These are phyloP conservation scores for Rhizophora apiculata DNA, from an alignment of 345 rosid genomes.

Conservation along the genomic window DNA sequence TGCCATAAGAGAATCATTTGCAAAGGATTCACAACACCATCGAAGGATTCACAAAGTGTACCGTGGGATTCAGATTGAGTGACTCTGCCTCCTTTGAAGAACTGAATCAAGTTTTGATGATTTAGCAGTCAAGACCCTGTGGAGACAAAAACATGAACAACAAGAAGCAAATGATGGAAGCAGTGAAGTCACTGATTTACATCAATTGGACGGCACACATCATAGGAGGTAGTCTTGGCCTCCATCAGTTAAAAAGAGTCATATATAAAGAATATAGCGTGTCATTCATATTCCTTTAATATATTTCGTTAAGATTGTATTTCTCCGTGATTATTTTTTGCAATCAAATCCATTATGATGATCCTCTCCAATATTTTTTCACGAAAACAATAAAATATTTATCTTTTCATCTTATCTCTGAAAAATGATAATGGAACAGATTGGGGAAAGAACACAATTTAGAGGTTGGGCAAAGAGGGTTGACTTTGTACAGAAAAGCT, in stretches of 20 bases:
- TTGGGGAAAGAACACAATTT: not conserved
- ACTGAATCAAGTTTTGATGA: conserved; percentile 63
- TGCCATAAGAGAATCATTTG: conserved; percentile 96
- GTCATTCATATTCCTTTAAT: not conserved
- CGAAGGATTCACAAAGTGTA: conserved; percentile 35
- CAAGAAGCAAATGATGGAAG: conserved; percentile 44
- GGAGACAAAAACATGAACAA: conserved; percentile 39
- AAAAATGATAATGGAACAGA: too few relatives aligned
- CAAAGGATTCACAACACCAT: conserved; percentile 66
- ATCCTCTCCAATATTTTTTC: too few relatives aligned
- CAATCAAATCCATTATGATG: too few relatives aligned
- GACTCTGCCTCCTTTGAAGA: conserved; percentile 63
- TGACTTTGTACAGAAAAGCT: not conserved
- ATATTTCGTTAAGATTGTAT: too few relatives aligned
- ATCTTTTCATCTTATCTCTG: too few relatives aligned
- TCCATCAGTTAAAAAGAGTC: conserved; percentile 48
- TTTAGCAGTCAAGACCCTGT: conserved; percentile 39
- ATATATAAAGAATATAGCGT: conserved; percentile 5
- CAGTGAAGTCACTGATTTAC: conserved; percentile 34
- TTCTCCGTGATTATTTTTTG: too few relatives aligned
- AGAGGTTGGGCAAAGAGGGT: not conserved
- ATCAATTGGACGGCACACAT: conserved; percentile 41
- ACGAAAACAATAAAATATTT: too few relatives aligned
- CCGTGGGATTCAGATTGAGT: conserved; percentile 48
- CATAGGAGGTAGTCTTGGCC: conserved; percentile 90